Percentiles rank a stretch among this genome's conserved stretches.
Evolutionary conservation across 345 rosid species (phyloP).

Genomic region (Salix dunnii): DNA sequence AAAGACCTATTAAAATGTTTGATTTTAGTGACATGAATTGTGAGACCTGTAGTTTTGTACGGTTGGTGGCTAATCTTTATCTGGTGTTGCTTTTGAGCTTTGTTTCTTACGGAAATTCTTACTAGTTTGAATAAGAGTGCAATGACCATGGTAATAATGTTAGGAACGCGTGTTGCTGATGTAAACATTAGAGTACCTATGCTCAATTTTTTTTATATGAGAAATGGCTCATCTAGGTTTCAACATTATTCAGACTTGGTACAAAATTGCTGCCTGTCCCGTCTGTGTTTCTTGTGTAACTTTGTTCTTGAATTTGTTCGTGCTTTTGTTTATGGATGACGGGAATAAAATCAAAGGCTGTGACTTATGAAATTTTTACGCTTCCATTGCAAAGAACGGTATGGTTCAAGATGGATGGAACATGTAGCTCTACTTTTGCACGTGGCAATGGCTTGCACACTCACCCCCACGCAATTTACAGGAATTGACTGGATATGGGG

Average conservation of each 20-base stretch:
- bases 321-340: not conserved
- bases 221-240: not conserved
- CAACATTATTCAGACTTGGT: not conserved
- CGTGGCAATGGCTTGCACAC: not conserved
- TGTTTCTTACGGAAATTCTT: not conserved
- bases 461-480: not conserved
- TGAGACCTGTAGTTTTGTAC: constrained; percentile 10
- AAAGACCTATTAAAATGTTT: not conserved
- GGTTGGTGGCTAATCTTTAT: constrained; percentile 9
- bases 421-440: not conserved
- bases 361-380: not conserved
- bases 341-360: not conserved
- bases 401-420: not conserved
- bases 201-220: not conserved
- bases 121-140: not conserved
- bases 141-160: not conserved
- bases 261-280: not conserved
- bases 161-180: not conserved
- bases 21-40: not conserved
- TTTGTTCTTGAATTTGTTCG: not conserved
- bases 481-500: too few species aligned
- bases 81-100: not conserved
- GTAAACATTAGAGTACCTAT: not conserved
- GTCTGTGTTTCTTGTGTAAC: not conserved
- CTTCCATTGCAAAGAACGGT: not conserved